phyloP scores from a whole-genome alignment of 768 basidiomycete species.

The Boletus subparvulus region DNA sequence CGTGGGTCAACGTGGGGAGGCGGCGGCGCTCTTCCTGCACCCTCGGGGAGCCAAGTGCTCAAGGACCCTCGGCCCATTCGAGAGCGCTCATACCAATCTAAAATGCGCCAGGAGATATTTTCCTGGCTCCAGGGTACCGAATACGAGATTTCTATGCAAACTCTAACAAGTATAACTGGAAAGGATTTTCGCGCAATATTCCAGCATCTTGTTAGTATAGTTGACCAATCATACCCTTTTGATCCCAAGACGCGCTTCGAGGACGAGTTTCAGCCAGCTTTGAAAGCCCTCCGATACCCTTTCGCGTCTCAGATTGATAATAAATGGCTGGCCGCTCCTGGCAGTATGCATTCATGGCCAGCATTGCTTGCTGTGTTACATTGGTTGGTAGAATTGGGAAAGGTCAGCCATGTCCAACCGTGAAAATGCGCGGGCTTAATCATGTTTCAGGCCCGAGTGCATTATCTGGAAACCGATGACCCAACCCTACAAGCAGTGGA shows the following conservation, averaged over 20 bases:
- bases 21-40: conserved; percentile 42
- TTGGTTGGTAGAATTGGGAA: conserved; percentile 87
- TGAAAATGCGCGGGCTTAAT: background rate
- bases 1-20: conserved; percentile 76
- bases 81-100: conserved; percentile 67
- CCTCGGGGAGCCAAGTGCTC: conserved; percentile 52
- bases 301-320: conserved; percentile 75
- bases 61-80: conserved; percentile 81
- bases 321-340: conserved; percentile 86
- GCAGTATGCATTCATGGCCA: conserved; percentile 92
- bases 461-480: conserved; percentile 61
- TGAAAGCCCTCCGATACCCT: conserved; percentile 82
- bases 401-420: conserved; percentile 48
- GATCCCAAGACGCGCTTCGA: conserved; percentile 60
- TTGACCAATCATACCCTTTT: conserved; percentile 71
- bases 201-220: conserved; percentile 64
- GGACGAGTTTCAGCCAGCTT: conserved; percentile 75
- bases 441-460: conserved; percentile 29
- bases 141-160: conserved; percentile 66
- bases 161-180: conserved; percentile 73
- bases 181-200: conserved; percentile 88
- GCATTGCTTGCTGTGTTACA: conserved; percentile 82
- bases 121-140: conserved; percentile 65
- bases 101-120: conserved; percentile 76
- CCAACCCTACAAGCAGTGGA: conserved; percentile 64